Base-by-base conservation (phyloP, 225 moss, liverwort and hornwort genomes). In the Polytrichum formosum region DNA sequence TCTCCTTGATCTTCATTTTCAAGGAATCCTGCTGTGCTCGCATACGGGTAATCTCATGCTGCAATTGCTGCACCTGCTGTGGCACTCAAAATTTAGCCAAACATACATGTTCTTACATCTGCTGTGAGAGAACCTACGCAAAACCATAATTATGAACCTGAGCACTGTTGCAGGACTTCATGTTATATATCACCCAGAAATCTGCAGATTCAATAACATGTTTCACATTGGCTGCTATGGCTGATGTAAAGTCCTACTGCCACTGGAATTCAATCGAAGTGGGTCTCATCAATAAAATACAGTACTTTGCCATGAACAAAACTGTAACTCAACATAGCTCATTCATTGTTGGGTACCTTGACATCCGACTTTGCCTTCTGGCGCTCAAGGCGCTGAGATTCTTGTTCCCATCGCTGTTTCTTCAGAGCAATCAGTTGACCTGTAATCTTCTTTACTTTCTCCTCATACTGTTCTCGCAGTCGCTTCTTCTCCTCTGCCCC, bases 391-490 rank as follows among this genome's bases (percentile, higher is more conserved):
- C 83, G 55, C 67, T 94, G 86, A 18, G 90, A 90, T 53, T 94
- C 94, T 70, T 91, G 90, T 72, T 94, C 88, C 94, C 94, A 94
- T 56, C 85, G 80, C 76, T 94, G 91, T 23, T 84, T 90, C 76
- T 91, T 94, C 61, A 94, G 31, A 16, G 91, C 90, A 28, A 90
- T 80, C 64, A 94, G 67, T 66, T 94, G 91, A 69, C 82, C 72
- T 13, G 94, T 94, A 25, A 94, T 88, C 67, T 75, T 91, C 70
- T 87, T 94, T 64, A 94, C 83, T 77, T 90, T 94, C 75, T 94
- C 91, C 76, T 94, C 91, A 18, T 90, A 94, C 19, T 90, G 87
- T 80, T 94, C 90, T 22, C 83, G 79, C 75, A 91, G 65, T 56
- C 84, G 81, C 60, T 63, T 88, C 77, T 90, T 90, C 78, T 94